Evolutionary conservation across 2,329 filamentous ascomycete species (phyloP).

Genomic region (Ophiocordyceps camponoti-saundersi): DNA sequence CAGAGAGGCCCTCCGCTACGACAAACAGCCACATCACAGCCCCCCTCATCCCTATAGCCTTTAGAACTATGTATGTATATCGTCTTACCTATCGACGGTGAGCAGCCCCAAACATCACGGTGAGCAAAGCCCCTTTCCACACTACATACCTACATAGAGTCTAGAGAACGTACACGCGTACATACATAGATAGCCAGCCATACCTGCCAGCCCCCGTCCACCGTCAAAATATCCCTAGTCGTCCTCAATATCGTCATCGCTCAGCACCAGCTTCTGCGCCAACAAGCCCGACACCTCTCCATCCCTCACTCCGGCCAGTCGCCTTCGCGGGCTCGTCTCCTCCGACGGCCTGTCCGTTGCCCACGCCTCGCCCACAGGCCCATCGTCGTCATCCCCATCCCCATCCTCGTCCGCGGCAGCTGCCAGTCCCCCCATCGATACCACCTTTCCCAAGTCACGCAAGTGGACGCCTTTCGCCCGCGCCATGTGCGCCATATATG

Average conservation of each 20-base stretch:
- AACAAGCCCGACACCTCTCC: conserved; percentile 23
- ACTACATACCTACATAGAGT: too few species aligned
- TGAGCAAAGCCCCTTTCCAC: too few species aligned
- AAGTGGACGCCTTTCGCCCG: conserved; percentile 24
- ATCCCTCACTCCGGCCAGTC: conserved; percentile 19
- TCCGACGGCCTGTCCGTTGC: conserved; percentile 45
- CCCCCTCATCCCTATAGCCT: too few species aligned
- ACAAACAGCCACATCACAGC: too few species aligned
- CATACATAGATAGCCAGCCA: not conserved
- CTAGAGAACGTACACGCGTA: not conserved
- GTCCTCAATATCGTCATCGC: conserved; percentile 76
- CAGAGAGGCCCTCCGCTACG: too few species aligned
- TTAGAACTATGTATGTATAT: too few species aligned
- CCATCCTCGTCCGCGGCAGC: conserved; percentile 25
- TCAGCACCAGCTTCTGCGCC: conserved; percentile 53
- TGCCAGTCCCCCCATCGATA: conserved; percentile 44
- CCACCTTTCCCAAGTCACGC: conserved; percentile 49
- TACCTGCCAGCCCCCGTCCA: not conserved
- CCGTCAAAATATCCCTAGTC: not conserved
- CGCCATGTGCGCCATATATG: conserved; percentile 61
- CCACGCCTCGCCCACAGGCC: conserved; percentile 32
- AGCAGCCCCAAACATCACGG: too few species aligned
- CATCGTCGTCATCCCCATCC: conserved; percentile 21
- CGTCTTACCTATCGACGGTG: too few species aligned
- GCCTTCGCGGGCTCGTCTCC: conserved; percentile 32